Evolutionary conservation across 176 grass and related monocot species (phyloP).

Genomic region (Raddia distichophylla): DNA sequence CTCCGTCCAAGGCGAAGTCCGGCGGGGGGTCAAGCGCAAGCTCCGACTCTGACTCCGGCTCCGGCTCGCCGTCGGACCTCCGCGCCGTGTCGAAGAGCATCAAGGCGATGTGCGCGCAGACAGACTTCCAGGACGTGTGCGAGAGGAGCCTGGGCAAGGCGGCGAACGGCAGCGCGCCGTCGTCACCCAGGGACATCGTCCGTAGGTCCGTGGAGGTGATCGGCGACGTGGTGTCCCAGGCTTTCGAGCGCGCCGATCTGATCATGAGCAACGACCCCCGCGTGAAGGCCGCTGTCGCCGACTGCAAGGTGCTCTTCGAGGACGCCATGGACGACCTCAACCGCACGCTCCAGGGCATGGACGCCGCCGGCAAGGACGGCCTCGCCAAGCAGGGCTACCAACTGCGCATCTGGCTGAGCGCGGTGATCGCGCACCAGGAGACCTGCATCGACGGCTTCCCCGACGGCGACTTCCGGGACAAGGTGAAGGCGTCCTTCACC

Average conservation of each 20-base stretch:
- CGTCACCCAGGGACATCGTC: slow-evolving; percentile 64
- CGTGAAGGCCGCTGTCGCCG: slow-evolving; percentile 59
- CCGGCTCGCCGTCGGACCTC: slow-evolving; percentile 4
- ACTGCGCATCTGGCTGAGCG: slow-evolving; percentile 80
- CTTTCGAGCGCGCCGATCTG: slow-evolving; percentile 59
- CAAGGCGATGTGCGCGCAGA: slow-evolving; percentile 56
- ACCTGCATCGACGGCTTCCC: slow-evolving; percentile 92
- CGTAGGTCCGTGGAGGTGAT: slow-evolving; percentile 55
- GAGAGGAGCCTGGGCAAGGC: slow-evolving; percentile 56
- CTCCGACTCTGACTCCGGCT: neutral
- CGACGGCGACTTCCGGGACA: slow-evolving; percentile 68
- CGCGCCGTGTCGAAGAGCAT: slow-evolving; percentile 52
- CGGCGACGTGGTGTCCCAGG: slow-evolving; percentile 48
- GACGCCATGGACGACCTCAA: slow-evolving; percentile 59
- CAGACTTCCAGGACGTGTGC: slow-evolving; percentile 65
- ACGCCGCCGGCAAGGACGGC: slow-evolving; percentile 41
- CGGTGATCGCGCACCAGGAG: slow-evolving; percentile 71
- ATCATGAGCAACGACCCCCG: slow-evolving; percentile 60
- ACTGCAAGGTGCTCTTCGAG: slow-evolving; percentile 67
- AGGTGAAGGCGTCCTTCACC: slow-evolving; percentile 63
- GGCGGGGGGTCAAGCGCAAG: neutral
- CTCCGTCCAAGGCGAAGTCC: slow-evolving; percentile 7
- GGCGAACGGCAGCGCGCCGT: slow-evolving; percentile 51
- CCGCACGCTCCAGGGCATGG: slow-evolving; percentile 49
- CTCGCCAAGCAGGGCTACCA: slow-evolving; percentile 48